Percentiles rank a stretch among this genome's conserved stretches.
Conservation (phyloP, 2,329 filamentous ascomycete species). For the Colletotrichum tropicale region DNA sequence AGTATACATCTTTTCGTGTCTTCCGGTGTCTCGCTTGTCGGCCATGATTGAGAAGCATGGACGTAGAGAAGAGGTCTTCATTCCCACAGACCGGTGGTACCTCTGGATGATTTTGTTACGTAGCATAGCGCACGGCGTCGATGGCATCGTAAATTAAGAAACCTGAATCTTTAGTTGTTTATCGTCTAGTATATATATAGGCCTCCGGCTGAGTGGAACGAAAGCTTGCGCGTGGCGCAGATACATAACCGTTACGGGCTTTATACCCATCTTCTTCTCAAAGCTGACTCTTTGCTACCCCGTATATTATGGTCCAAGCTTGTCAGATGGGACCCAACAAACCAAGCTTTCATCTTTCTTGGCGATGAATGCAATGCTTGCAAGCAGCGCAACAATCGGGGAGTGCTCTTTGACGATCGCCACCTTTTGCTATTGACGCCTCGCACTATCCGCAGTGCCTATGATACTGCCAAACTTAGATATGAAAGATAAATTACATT, state of each 20-base stretch:
- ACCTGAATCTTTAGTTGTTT: neutral
- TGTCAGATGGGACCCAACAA: neutral
- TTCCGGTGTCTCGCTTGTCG: neutral
- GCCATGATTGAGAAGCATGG: neutral
- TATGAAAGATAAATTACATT: neutral
- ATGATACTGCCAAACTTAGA: neutral
- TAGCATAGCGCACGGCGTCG: neutral
- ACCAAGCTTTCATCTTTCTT: neutral
- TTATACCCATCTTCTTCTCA: neutral
- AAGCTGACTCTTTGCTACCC: neutral
- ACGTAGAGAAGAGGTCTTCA: neutral
- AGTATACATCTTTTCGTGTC: neutral
- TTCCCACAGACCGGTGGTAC: neutral
- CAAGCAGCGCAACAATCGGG: neutral
- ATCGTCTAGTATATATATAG: too few relatives aligned
- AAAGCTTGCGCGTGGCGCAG: neutral
- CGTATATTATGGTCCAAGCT: neutral
- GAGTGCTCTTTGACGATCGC: too few relatives aligned
- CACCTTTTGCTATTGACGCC: neutral
- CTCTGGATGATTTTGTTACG: neutral
- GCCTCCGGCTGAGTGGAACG: too few relatives aligned
- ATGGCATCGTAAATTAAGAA: neutral
- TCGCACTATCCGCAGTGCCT: neutral
- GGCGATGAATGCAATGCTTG: neutral
- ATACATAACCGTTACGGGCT: neutral